Percentiles rank a stretch among this genome's conserved stretches.
phyloP scores from a whole-genome alignment of 148 eudicot genomes.

The Rhododendron molle region DNA sequence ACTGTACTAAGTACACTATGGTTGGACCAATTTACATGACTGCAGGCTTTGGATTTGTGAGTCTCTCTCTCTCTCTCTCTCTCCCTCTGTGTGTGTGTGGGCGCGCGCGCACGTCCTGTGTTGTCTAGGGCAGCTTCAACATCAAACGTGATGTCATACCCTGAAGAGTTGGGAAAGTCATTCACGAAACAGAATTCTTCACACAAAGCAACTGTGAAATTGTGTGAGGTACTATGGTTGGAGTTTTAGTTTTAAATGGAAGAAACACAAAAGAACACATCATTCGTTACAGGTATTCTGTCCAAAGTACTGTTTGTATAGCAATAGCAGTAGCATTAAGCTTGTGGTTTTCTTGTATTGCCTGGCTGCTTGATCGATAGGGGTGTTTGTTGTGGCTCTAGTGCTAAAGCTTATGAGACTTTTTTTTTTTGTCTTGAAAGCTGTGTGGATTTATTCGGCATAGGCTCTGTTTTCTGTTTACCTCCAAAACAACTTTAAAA shows the following conservation, averaged over 20 bases:
- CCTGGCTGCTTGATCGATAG: neutral
- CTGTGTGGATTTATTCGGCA: neutral
- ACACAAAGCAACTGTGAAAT: neutral
- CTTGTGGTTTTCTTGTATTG: neutral
- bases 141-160: neutral
- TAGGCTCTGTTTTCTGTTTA: neutral
- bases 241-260: neutral
- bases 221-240: neutral
- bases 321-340: too few species aligned
- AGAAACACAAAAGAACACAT: neutral
- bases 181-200: neutral
- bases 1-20: conserved; percentile 32
- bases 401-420: too few species aligned
- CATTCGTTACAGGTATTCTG: neutral
- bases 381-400: too few species aligned
- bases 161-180: neutral
- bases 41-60: conserved; percentile 40
- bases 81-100: neutral
- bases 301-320: too few species aligned
- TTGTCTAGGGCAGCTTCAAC: neutral
- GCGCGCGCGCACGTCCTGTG: neutral
- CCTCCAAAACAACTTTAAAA: neutral
- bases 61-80: neutral
- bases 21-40: conserved; percentile 23
- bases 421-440: neutral